Conservation (phyloP, 2,329 filamentous ascomycete species). For the Passalora sequoiae region DNA sequence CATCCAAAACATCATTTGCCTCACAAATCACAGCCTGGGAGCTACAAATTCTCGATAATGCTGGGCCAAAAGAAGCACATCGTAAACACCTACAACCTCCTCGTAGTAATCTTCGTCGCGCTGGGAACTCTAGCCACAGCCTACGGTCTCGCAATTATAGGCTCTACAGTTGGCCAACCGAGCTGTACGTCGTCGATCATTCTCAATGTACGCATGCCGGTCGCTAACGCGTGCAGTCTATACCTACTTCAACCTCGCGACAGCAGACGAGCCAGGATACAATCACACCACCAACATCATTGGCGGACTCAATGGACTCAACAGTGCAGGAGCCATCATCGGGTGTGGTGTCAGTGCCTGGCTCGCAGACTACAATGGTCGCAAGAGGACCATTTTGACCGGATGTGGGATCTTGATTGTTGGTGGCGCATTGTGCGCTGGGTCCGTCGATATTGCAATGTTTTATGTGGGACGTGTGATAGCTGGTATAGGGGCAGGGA, state of each 20-base stretch:
- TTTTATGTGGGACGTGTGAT: conserved; percentile 38
- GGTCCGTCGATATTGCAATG: conserved; percentile 38
- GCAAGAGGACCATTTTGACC: conserved; percentile 37
- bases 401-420: conserved; percentile 37
- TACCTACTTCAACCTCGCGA: conserved; percentile 39
- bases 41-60: too few relatives aligned
- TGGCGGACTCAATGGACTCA: conserved; percentile 45
- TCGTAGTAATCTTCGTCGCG: conserved; percentile 29
- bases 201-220: neutral
- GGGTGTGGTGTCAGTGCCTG: conserved; percentile 38
- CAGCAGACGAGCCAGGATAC: conserved; percentile 39
- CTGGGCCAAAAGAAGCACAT: too few relatives aligned
- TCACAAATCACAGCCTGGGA: too few relatives aligned
- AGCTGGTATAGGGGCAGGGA: conserved; percentile 37
- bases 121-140: conserved; percentile 31
- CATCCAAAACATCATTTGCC: too few relatives aligned
- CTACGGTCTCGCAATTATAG: conserved; percentile 38
- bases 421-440: conserved; percentile 39
- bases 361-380: conserved; percentile 36
- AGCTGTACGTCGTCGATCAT: neutral
- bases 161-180: conserved; percentile 45
- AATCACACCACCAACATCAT: conserved; percentile 40
- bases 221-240: conserved; percentile 30
- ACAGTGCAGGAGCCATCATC: conserved; percentile 39
- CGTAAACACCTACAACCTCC: conserved; percentile 33